Conservation (phyloP, 2,329 filamentous ascomycete genomes). For the Neofusicoccum sp. region DNA sequence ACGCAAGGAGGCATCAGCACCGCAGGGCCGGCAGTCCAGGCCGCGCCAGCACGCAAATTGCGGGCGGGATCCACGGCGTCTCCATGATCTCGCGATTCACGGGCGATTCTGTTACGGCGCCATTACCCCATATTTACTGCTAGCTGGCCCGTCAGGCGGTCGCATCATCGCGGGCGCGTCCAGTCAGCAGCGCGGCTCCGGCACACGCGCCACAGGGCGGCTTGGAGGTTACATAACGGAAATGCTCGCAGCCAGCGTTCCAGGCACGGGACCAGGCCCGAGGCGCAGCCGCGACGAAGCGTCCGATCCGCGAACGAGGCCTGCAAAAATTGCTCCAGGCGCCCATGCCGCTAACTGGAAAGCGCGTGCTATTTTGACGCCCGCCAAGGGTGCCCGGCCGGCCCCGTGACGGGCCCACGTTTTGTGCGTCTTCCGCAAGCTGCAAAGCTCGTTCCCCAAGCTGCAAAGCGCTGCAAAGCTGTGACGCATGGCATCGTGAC, state of each 20-base stretch:
- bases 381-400: not conserved
- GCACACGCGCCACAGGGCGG: conserved; percentile 13
- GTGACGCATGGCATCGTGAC: conserved; percentile 18
- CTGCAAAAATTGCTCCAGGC: conserved; percentile 23
- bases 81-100: conserved; percentile 15
- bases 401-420: conserved; percentile 11
- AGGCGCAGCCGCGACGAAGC: conserved; percentile 10
- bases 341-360: conserved; percentile 46
- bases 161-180: conserved; percentile 2
- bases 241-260: not conserved
- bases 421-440: conserved; percentile 16
- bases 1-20: not conserved
- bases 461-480: conserved; percentile 18
- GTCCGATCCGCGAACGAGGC: not conserved
- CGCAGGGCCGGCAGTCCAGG: not conserved
- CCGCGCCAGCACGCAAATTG: not conserved
- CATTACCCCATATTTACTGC: conserved; percentile 15
- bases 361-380: conserved; percentile 25
- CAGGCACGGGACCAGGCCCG: conserved; percentile 5
- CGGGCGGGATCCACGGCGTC: not conserved
- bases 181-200: conserved; percentile 12
- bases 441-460: conserved; percentile 20
- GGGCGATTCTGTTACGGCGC: conserved; percentile 13
- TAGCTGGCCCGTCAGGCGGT: conserved; percentile 7
- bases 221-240: conserved; percentile 11